These are phyloP conservation scores for Aschersonia sp. DNA, from an alignment of 2,329 filamentous ascomycete genomes.

Conservation along the genomic window DNA sequence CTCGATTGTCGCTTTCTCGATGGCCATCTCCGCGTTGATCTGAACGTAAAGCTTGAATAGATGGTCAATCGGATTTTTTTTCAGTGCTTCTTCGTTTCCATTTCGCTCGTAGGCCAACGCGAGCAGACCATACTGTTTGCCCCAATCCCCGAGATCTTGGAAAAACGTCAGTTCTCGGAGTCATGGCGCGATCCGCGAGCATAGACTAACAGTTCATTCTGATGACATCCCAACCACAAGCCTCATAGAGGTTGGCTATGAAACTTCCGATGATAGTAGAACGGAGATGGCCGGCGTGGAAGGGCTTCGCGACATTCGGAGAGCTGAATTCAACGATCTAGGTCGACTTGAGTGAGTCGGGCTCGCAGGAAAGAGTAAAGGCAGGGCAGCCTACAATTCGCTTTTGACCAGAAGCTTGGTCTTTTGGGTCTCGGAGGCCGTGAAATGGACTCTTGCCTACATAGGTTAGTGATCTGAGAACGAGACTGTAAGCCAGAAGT, in stretches of 20 bases:
- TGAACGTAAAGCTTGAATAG: conserved; percentile 70
- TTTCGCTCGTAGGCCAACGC: conserved; percentile 63
- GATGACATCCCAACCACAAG: conserved; percentile 57
- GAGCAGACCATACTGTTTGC: conserved; percentile 60
- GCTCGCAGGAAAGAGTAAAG: neutral
- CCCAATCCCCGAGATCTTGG: conserved; percentile 62
- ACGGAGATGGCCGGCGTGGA: conserved; percentile 64
- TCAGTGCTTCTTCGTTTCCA: conserved; percentile 56
- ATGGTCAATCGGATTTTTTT: conserved; percentile 65
- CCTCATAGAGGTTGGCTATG: conserved; percentile 55
- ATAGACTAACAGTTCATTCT: conserved; percentile 43
- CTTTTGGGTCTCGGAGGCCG: conserved; percentile 45
- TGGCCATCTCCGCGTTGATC: conserved; percentile 53
- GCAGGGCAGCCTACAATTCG: conserved; percentile 23
- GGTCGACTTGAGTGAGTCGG: neutral
- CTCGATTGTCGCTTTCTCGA: conserved; percentile 53
- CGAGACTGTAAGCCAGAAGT: neutral
- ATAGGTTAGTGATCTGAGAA: conserved; percentile 10
- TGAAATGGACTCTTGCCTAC: conserved; percentile 44
- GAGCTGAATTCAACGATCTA: conserved; percentile 68
- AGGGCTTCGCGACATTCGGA: conserved; percentile 76
- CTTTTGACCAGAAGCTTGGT: conserved; percentile 47
- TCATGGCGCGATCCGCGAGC: neutral
- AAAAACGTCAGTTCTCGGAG: neutral
- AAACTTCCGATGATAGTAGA: conserved; percentile 72